Conservation (phyloP, 1,284 basidiomycete genomes). For the Calocybe gambosa region DNA sequence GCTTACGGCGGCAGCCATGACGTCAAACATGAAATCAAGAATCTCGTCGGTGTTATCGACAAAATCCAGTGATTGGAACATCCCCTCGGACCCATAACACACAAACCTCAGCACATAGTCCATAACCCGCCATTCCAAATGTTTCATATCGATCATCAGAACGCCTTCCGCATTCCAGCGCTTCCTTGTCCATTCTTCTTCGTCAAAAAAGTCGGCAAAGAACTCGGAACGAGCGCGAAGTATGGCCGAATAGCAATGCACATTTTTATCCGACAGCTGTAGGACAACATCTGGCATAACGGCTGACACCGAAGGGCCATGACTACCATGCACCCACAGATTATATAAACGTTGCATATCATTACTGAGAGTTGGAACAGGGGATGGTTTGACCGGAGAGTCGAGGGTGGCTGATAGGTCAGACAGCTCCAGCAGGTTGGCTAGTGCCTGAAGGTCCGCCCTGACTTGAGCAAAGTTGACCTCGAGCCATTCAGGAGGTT, state of each 20-base stretch:
- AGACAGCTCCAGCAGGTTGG: slow-evolving; percentile 49
- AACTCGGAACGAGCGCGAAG: slow-evolving; percentile 82
- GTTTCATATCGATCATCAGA: slow-evolving; percentile 65
- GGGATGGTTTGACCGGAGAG: slow-evolving; percentile 43
- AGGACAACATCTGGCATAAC: slow-evolving; percentile 68
- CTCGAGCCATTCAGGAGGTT: slow-evolving; percentile 33
- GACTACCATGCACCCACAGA: slow-evolving; percentile 19
- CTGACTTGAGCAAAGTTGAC: slow-evolving; percentile 49
- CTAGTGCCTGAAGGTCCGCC: slow-evolving; percentile 52
- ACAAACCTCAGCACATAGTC: slow-evolving; percentile 74
- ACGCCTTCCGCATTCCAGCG: slow-evolving; percentile 53
- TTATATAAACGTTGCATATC: slow-evolving; percentile 47
- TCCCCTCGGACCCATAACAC: slow-evolving; percentile 71
- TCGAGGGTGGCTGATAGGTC: slow-evolving; percentile 49
- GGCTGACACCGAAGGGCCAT: slow-evolving; percentile 5
- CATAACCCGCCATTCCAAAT: slow-evolving; percentile 75
- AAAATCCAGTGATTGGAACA: slow-evolving; percentile 73
- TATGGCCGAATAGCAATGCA: slow-evolving; percentile 70
- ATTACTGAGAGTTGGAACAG: slow-evolving; percentile 37
- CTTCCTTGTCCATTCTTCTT: slow-evolving; percentile 73
- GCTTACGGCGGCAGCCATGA: slow-evolving; percentile 80
- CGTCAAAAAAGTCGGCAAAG: slow-evolving; percentile 83
- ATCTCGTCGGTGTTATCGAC: slow-evolving; percentile 68
- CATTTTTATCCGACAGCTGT: slow-evolving; percentile 61
- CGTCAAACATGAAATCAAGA: slow-evolving; percentile 83